Evolutionary conservation across 805 yeast species (phyloP).

Genomic region (Komagataella pastoris): DNA sequence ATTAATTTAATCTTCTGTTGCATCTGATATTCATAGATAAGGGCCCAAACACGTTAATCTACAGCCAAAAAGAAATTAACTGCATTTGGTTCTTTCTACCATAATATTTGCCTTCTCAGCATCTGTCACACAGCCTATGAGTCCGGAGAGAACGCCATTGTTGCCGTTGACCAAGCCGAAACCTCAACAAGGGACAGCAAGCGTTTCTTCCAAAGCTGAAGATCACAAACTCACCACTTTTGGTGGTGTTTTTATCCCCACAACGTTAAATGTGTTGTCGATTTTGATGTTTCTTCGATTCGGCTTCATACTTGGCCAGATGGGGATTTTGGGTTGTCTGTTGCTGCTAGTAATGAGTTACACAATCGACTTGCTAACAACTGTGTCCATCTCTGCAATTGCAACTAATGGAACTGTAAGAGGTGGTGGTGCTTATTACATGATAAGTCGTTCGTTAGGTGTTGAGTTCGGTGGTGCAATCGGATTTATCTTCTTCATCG

Average conservation of each 20-base stretch:
- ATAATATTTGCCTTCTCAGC: neutral
- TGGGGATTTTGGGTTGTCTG: slow-evolving; percentile 76
- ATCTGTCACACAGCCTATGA: neutral
- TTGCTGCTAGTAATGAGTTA: slow-evolving; percentile 60
- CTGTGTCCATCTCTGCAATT: slow-evolving; percentile 85
- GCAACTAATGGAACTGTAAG: slow-evolving; percentile 95
- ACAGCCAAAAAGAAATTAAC: slow-evolving; percentile 1
- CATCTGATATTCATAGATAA: neutral
- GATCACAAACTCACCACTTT: slow-evolving; percentile 56
- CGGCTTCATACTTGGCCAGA: slow-evolving; percentile 90
- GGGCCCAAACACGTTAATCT: neutral
- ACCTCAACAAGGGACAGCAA: neutral
- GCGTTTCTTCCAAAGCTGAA: neutral
- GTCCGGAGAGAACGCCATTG: neutral
- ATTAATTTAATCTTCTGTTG: neutral
- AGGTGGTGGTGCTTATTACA: slow-evolving; percentile 97
- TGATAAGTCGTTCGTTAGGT: slow-evolving; percentile 91
- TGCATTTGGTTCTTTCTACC: slow-evolving; percentile 1
- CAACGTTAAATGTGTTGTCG: slow-evolving; percentile 82
- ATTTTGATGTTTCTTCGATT: slow-evolving; percentile 91
- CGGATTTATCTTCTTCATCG: slow-evolving; percentile 87
- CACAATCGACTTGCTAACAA: slow-evolving; percentile 70
- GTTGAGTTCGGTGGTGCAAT: slow-evolving; percentile 98
- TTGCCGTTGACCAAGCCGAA: neutral
- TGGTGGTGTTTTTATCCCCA: slow-evolving; percentile 88